Evolutionary conservation across 2,329 filamentous ascomycete species (phyloP).

Genomic region (Aphanocladium album): DNA sequence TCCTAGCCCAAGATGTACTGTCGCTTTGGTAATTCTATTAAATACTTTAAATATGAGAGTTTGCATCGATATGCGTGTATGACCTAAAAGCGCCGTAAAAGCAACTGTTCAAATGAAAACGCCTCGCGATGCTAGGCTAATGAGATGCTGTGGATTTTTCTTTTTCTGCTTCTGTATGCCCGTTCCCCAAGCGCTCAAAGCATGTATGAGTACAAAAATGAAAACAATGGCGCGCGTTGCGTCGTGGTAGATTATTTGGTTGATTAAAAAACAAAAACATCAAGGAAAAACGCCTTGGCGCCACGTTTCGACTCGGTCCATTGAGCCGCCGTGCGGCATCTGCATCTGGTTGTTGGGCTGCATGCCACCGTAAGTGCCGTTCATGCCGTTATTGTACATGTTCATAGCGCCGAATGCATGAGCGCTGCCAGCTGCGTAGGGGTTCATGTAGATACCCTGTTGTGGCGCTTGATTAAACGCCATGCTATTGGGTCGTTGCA

Average conservation of each 20-base stretch:
- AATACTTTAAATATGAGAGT: constrained; percentile 3
- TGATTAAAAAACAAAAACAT: no score
- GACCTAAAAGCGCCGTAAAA: background rate
- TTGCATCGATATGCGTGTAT: background rate
- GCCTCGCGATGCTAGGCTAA: constrained; percentile 14
- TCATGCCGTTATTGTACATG: constrained; percentile 11
- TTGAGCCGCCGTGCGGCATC: constrained; percentile 19
- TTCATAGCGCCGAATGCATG: background rate
- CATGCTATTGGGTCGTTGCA: constrained; percentile 20
- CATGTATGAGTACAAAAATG: background rate
- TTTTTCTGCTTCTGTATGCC: background rate
- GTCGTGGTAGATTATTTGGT: background rate
- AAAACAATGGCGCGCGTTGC: background rate
- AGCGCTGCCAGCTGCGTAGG: constrained; percentile 8
- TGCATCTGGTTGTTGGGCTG: constrained; percentile 22
- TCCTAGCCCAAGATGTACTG: background rate
- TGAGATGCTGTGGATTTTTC: background rate
- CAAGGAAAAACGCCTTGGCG: constrained; percentile 35
- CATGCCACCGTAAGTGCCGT: constrained; percentile 17
- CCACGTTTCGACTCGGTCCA: constrained; percentile 39
- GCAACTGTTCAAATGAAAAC: constrained; percentile 4
- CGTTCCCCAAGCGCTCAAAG: background rate
- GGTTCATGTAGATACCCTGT: constrained; percentile 5
- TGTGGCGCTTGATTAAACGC: background rate
- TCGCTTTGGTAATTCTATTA: constrained; percentile 2